A percentile compares a stretch with the other conserved stretches of the same genome.
phyloP scores from a whole-genome alignment of 83 land plant species.

The Thuja plicata region DNA sequence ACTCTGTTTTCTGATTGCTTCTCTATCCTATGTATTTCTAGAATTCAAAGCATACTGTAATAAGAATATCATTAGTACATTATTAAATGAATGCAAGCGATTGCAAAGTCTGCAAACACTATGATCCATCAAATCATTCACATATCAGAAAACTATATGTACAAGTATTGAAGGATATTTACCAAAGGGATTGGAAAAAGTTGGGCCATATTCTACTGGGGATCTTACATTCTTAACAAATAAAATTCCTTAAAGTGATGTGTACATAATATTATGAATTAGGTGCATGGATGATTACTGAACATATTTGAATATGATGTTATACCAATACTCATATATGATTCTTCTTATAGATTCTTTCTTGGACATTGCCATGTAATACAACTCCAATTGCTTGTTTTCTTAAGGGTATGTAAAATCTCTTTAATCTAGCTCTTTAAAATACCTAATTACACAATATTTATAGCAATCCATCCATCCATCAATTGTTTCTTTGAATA shows the following conservation, averaged over 20 bases:
- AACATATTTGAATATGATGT: neutral
- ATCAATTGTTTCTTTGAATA: neutral
- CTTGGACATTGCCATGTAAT: neutral
- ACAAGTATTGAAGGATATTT: too few relatives aligned
- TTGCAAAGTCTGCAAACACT: too few relatives aligned
- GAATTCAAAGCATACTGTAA: too few relatives aligned
- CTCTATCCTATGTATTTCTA: too few relatives aligned
- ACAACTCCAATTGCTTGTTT: neutral
- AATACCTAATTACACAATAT: neutral
- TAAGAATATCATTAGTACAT: too few relatives aligned
- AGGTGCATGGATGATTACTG: neutral
- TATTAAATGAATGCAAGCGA: too few relatives aligned
- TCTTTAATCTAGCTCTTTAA: neutral
- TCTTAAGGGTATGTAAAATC: neutral
- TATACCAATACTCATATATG: neutral
- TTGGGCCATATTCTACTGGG: too few relatives aligned
- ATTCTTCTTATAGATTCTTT: neutral
- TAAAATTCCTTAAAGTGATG: too few relatives aligned
- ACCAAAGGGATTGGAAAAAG: too few relatives aligned
- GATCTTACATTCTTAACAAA: neutral
- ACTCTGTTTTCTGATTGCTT: too few relatives aligned
- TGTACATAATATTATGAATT: neutral
- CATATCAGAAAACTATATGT: too few relatives aligned
- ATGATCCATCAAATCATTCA: too few relatives aligned
- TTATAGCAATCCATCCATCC: neutral